A percentile compares a stretch with the other conserved stretches of the same genome.
Conservation (phyloP, 768 basidiomycete species). For the Gymnopilus dilepis region DNA sequence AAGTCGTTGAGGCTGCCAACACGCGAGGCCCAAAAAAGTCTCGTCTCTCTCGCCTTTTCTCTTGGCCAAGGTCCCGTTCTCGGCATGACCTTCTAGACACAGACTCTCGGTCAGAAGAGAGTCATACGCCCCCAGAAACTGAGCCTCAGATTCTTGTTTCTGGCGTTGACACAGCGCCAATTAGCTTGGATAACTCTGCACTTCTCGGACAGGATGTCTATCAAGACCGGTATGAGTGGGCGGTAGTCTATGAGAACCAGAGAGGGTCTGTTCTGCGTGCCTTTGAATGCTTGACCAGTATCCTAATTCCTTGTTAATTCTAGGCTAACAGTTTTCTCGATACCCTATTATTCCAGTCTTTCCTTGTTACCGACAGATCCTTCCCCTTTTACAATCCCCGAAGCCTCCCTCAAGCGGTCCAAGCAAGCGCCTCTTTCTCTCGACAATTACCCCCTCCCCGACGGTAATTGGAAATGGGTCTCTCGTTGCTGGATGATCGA, state of each 20-base stretch:
- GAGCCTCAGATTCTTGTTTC: not conserved
- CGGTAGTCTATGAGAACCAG: slow-evolving; percentile 82
- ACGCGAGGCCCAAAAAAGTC: slow-evolving; percentile 47
- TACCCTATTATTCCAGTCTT: slow-evolving; percentile 70
- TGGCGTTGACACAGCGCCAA: slow-evolving; percentile 27
- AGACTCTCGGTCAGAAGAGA: no score
- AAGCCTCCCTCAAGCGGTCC: slow-evolving; percentile 41
- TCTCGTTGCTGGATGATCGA: slow-evolving; percentile 86
- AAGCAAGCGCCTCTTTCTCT: slow-evolving; percentile 63
- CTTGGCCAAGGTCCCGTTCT: slow-evolving; percentile 35
- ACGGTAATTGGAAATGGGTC: slow-evolving; percentile 84
- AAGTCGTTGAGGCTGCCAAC: slow-evolving; percentile 50
- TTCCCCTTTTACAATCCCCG: slow-evolving; percentile 70
- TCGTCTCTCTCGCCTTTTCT: slow-evolving; percentile 36
- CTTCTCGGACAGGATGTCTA: slow-evolving; percentile 33
- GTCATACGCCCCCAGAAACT: not conserved
- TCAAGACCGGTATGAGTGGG: slow-evolving; percentile 74
- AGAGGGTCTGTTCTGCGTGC: slow-evolving; percentile 58
- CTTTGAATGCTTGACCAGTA: not conserved
- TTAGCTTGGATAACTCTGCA: slow-evolving; percentile 36
- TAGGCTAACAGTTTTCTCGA: slow-evolving; percentile 74
- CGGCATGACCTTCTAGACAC: slow-evolving; percentile 5
- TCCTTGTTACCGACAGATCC: slow-evolving; percentile 78
- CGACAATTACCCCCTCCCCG: slow-evolving; percentile 72
- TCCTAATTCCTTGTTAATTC: slow-evolving; percentile 15